phyloP scores from a whole-genome alignment of 1,284 basidiomycete species.

The Hemileia vastatrix region DNA sequence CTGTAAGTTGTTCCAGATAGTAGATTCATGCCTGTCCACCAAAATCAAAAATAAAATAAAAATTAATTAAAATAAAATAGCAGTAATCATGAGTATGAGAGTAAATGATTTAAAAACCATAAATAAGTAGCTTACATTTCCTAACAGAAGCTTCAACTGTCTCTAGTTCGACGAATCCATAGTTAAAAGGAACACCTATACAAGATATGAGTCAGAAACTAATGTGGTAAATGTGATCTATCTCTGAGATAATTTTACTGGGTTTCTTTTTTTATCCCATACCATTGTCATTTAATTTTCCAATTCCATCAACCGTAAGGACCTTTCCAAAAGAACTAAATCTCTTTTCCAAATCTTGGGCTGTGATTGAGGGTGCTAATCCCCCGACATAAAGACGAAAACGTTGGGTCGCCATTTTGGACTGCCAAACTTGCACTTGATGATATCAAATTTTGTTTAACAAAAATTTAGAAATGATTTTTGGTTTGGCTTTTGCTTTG shows the following conservation, averaged over 20 bases:
- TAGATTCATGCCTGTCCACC: constrained; percentile 56
- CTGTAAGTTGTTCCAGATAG: constrained; percentile 71
- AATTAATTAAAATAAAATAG: too few relatives aligned
- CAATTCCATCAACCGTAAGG: constrained; percentile 59
- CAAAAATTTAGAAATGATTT: too few relatives aligned
- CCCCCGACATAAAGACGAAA: constrained; percentile 60
- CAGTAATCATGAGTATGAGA: too few relatives aligned
- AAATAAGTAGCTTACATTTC: constrained; percentile 62
- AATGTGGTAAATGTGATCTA: not conserved
- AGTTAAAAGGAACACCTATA: constrained; percentile 53
- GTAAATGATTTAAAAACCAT: too few relatives aligned
- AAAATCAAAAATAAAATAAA: too few relatives aligned
- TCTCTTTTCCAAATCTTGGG: constrained; percentile 54
- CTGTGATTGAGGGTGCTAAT: constrained; percentile 56
- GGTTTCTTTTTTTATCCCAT: too few relatives aligned
- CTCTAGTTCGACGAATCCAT: constrained; percentile 63
- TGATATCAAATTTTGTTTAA: too few relatives aligned
- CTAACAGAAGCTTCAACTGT: constrained; percentile 54
- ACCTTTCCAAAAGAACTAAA: constrained; percentile 60
- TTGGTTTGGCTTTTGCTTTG: too few relatives aligned
- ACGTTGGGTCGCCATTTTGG: too few relatives aligned
- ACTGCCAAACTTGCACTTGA: too few relatives aligned
- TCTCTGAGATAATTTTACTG: too few relatives aligned
- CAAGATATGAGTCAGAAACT: not conserved
- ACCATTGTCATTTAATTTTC: constrained; percentile 56